Base-by-base conservation (phyloP, 2,329 filamentous ascomycete species). In the Cordyceps tenuipes region DNA sequence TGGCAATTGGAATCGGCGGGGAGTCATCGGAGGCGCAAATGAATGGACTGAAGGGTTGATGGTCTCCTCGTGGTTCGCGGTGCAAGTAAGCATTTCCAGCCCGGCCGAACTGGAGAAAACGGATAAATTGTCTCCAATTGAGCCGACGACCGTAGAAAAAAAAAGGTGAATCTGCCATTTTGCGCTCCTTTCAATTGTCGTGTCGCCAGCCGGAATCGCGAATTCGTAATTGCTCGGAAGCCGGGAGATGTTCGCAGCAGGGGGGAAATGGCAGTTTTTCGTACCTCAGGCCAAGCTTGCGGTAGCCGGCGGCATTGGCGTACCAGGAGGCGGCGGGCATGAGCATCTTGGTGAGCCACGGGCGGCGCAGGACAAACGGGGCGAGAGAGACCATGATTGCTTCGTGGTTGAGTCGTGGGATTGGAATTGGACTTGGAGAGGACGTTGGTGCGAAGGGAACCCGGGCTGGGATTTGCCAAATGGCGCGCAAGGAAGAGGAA, bases 211-310 rank as follows among this genome's bases (percentile, higher is more conserved):
- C 15, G 29, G 9, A 17, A 43, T 58, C 34, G 44, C 31, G 29
- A 10, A 43, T 44, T 44, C 36, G 29, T 49, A 44, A 21, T 21
- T 48, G 15, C 36, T 57, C 31, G 43, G 54, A 48, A 57, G 43
- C 44, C 17, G 39, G 44, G 46, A 12, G n/a, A 13, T 15, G 13
- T 41, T 31, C 19, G 31, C 44, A 31, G n/a, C 17, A 46, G n/a
- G 7, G 17, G 5, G 31, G 29, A 48, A 46, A n/a, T 17, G 23
- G 29, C 1, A 9, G 66, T 7, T 6, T 29, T 66, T 68, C 72
- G 75, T 88, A 96, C 91, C 82, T 89, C 77, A 97, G 82, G 71
- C 93, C 93, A 71, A 97, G 82, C 84, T 93, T 85, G 78, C 91
- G 88, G 84, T 97, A 96, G 73, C 93, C 93, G 69, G 92, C 83